Evolutionary conservation across 1,284 basidiomycete species (phyloP).

Genomic region (Meripilus lineatus): DNA sequence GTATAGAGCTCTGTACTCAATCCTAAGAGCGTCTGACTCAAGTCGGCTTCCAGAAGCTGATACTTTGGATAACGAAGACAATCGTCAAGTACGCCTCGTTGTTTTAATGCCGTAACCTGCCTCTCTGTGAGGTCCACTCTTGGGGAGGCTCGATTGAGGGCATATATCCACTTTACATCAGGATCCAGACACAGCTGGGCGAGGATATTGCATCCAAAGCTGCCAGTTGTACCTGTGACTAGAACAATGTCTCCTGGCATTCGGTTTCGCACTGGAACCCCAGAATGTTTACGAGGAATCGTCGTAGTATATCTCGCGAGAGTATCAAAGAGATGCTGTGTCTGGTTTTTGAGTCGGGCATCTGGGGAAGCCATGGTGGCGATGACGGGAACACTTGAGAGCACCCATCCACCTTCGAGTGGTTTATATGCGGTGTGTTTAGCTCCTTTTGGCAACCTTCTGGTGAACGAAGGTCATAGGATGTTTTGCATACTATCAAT

Average conservation of each 20-base stretch:
- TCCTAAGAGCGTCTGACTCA: constrained; percentile 8
- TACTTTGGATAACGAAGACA: constrained; percentile 11
- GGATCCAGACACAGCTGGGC: constrained; percentile 38
- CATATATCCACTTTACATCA: constrained; percentile 22
- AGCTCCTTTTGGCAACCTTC: too few species aligned
- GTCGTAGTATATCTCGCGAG: too few species aligned
- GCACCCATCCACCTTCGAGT: constrained; percentile 18
- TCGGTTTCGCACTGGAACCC: too few species aligned
- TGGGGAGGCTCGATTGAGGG: constrained; percentile 7
- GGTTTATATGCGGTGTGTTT: not conserved
- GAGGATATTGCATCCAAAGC: constrained; percentile 5
- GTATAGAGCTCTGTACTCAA: constrained; percentile 1
- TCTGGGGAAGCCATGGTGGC: too few species aligned
- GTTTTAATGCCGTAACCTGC: constrained; percentile 6
- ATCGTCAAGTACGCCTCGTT: constrained; percentile 4
- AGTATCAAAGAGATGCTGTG: too few species aligned
- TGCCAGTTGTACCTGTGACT: constrained; percentile 3
- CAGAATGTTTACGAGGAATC: too few species aligned
- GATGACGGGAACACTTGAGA: constrained; percentile 17
- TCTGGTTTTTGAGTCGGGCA: too few species aligned
- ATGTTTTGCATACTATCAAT: too few species aligned
- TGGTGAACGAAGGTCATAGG: too few species aligned
- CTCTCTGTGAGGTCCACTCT: not conserved
- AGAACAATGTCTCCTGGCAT: constrained; percentile 3
- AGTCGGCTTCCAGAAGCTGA: constrained; percentile 6